phyloP scores from a whole-genome alignment of 164 flowering plant species.

The Hamamelis virginiana region DNA sequence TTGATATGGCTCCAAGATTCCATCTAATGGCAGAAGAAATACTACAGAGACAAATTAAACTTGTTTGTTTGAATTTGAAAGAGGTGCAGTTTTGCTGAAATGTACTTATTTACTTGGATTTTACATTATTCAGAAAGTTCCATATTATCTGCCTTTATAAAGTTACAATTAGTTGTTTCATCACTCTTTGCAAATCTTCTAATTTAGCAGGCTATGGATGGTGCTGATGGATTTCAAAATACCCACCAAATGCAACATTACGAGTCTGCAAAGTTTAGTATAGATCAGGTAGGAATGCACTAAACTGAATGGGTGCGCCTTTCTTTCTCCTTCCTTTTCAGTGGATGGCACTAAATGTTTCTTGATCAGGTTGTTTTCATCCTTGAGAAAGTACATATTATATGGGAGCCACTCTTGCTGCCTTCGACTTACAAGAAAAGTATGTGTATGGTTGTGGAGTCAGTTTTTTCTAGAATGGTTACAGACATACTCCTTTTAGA shows the following conservation, averaged over 20 bases:
- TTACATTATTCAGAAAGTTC: neutral
- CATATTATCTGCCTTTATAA: neutral
- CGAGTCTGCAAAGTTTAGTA: conserved; percentile 82
- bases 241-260: conserved; percentile 77
- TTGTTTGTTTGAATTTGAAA: conserved; percentile 63
- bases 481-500: conserved; percentile 81
- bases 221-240: conserved; percentile 98
- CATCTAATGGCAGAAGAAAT: conserved; percentile 70
- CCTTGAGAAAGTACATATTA: conserved; percentile 83
- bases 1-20: conserved; percentile 83
- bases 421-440: conserved; percentile 66
- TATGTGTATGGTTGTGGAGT: conserved; percentile 68
- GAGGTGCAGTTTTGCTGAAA: conserved; percentile 47
- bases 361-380: conserved; percentile 73
- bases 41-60: conserved; percentile 71
- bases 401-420: conserved; percentile 87
- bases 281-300: conserved; percentile 73
- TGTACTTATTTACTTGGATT: neutral
- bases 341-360: neutral
- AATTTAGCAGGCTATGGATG: conserved; percentile 74
- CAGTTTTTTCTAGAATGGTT: conserved; percentile 61
- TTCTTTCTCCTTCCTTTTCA: neutral
- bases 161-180: neutral
- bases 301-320: neutral
- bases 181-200: neutral